Base-by-base conservation (phyloP, 2,329 filamentous ascomycete genomes). In the Cercospora citrullina region DNA sequence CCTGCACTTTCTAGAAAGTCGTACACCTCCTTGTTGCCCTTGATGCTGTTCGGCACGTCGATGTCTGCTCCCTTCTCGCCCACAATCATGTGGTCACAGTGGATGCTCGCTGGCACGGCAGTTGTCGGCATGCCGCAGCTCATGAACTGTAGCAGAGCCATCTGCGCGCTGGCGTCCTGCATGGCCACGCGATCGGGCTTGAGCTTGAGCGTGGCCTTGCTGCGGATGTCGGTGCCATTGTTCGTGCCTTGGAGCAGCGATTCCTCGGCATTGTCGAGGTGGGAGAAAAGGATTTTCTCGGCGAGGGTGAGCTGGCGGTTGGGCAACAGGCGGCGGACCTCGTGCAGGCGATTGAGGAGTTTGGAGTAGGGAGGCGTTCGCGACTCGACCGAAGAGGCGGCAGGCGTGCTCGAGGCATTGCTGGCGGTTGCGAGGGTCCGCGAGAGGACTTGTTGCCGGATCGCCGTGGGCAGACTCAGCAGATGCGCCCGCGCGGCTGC, bases 101-200 rank as follows among this genome's bases (percentile, higher is more conserved):
- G 95, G 74, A 98, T 97, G 80, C 94, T 97, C 60, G 95, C 94
- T 10, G 95, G 95, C 60, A 99, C 94, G 9, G 94, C 94, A 2
- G 95, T 97, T 68, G 89, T 89, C 30, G 91, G 91, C 64, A 99
- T 86, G 65, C 93, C 92, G 81, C 95, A 99, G 30, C 92, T 92
- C 94, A 99, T 99, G 86, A 99, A 99, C 82, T 99, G 95, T 75
- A 99, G 84, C 72, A 99, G 84, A 1, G 95, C 95, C 95, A 99
- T 99, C 83, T 99, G 95, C 5, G 95, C 95, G 31, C 93, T 97
- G 14, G 95, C 95, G 84, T 99, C 95, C 82, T 99, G 95, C 95
- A 99, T 99, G 72, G 96, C 96, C 74, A 98, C 95, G 63, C 95
- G 89, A 80, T 99, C 95, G 23, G 95, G 95, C 81, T 97, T 97